Conservation (phyloP, 306 rosid genomes). For the Trifolium subterraneum region DNA sequence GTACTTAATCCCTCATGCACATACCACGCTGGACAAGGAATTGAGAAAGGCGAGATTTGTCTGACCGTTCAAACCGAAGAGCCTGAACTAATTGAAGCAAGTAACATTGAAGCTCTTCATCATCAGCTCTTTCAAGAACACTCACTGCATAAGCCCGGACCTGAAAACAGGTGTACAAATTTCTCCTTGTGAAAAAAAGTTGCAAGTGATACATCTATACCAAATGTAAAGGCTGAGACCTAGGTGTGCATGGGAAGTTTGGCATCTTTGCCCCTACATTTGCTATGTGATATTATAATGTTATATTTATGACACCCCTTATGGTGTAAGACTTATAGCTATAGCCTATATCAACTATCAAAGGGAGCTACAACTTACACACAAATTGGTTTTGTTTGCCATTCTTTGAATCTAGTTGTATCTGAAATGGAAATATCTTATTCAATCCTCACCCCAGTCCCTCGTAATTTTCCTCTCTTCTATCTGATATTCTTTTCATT, state of each 20-base stretch:
- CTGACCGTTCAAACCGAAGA: slow-evolving; percentile 96
- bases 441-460: slow-evolving; percentile 16
- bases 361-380: not conserved
- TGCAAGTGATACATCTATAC: slow-evolving; percentile 29
- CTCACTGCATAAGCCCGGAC: slow-evolving; percentile 99
- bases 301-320: slow-evolving; percentile 8
- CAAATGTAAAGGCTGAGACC: slow-evolving; percentile 14
- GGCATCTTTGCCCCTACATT: slow-evolving; percentile 27
- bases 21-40: slow-evolving; percentile 93
- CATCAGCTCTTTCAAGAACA: slow-evolving; percentile 98
- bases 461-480: slow-evolving; percentile 25
- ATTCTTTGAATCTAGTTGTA: slow-evolving; percentile 20
- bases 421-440: slow-evolving; percentile 20
- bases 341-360: slow-evolving; percentile 5
- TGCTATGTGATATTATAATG: slow-evolving; percentile 8
- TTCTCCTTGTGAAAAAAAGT: slow-evolving; percentile 1
- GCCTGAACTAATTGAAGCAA: slow-evolving; percentile 98
- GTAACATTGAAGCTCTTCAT: slow-evolving; percentile 97
- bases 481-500: not conserved
- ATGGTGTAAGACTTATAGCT: slow-evolving; percentile 23
- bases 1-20: slow-evolving; percentile 44
- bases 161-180: slow-evolving; percentile 48
- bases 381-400: slow-evolving; percentile 9
- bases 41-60: slow-evolving; percentile 90
- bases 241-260: not conserved